Base-by-base conservation (phyloP, 129 eudicot species). In the Pseudognaphalium luteoalbum region DNA sequence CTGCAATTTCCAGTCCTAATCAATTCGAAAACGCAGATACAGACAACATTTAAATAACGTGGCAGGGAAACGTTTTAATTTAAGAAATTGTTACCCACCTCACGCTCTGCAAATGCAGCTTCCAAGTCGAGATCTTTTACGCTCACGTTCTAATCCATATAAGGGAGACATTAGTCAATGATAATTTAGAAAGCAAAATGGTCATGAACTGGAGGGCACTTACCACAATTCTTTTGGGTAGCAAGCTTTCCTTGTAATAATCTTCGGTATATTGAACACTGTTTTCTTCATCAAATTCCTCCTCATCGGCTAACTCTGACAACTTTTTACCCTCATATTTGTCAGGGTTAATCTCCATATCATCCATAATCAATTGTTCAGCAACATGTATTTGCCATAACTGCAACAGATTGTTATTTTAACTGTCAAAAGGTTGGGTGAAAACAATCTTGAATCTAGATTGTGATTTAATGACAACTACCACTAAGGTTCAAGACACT, bases 351-450 rank as follows among this genome's bases (percentile, higher is more conserved):
- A 74, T 68, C 83, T 85, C 99, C 86, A 91, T 77, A 74, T 95
- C 99, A 81, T 95, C 97, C 90, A 95, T 66, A 63, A 95, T 86
- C 90, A 91, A 81, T 59, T 95, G 99, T 71, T 95, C 99, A 68
- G 99, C 97, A 80, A 81, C 88, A 78, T 95, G 93, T 44, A 95
- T 86, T 83, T 95, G 96, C 99, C 97, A 95, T 75, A 95, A 65
- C 99, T 95, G 87, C 85, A 83, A 16, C 73, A 10, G 30, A 80
- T 57, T 47, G 54, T 5, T 5, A 61, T 58, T 19, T 57, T 15
- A 64, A 32, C 30, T 25, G 10, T 57, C 32, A 56, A 29, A 72
- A 22, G 5, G 25, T 20, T 5, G 32, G 32, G 47, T 28, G 25
- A 44, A 64, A 51, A 32, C 3, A 74, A 29, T 41, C 50, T 58